Conservation (phyloP, 163 green algal species). For the Coccomyxa subellipsoidea region DNA sequence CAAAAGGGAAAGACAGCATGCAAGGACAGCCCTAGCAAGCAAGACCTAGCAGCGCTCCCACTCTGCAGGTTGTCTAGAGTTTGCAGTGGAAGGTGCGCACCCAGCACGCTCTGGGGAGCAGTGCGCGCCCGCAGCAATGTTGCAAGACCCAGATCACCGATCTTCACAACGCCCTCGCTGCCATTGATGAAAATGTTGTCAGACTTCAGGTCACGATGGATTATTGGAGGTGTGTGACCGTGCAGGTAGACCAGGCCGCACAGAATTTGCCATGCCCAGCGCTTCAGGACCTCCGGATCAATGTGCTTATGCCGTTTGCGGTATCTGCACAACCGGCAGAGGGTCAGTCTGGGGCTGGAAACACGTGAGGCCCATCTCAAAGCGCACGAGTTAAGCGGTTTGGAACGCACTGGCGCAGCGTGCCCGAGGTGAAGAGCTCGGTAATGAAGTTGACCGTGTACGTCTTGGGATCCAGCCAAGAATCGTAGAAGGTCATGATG, state of each 20-base stretch:
- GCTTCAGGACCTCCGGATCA: constrained; percentile 94
- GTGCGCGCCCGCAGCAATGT: constrained; percentile 57
- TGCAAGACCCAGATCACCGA: constrained; percentile 85
- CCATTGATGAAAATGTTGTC: constrained; percentile 85
- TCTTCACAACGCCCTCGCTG: constrained; percentile 80
- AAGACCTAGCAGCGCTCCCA: no score
- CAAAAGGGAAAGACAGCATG: no score
- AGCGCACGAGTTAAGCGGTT: not conserved
- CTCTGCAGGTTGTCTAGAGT: no score
- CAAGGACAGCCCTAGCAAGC: no score
- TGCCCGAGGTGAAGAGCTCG: constrained; percentile 97
- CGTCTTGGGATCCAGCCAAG: constrained; percentile 88
- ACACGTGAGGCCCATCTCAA: not conserved
- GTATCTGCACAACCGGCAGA: constrained; percentile 62
- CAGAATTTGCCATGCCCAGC: constrained; percentile 97
- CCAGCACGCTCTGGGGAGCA: constrained; percentile 59
- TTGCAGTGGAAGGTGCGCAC: no score
- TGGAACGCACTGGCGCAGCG: constrained; percentile 86
- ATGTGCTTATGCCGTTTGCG: constrained; percentile 94
- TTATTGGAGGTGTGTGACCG: constrained; percentile 97
- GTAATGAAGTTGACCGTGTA: constrained; percentile 98
- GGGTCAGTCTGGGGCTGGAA: not conserved
- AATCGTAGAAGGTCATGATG: constrained; percentile 98
- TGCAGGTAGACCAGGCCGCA: constrained; percentile 98
- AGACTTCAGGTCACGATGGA: constrained; percentile 95